Conservation (phyloP, 2,329 filamentous ascomycete genomes). For the Aspergillus aculeatinus region DNA sequence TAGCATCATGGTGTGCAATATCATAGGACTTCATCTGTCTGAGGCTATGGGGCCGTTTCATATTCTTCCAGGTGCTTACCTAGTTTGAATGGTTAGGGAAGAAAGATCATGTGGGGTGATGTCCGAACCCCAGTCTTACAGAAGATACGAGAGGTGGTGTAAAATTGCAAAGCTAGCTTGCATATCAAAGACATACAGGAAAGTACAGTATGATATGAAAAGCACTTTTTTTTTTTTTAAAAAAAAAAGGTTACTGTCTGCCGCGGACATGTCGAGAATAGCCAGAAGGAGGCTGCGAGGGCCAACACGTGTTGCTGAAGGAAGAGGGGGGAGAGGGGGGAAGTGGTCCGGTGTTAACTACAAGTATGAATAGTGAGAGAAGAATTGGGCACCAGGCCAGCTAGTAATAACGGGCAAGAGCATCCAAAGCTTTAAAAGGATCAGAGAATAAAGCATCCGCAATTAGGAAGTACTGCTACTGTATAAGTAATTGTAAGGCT, state of each 20-base stretch:
- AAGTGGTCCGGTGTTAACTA: not conserved
- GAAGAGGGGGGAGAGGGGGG: not conserved
- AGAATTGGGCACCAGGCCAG: not conserved
- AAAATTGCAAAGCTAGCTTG: not conserved
- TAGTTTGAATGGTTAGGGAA: not conserved
- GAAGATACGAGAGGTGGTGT: not conserved
- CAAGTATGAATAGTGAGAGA: not conserved
- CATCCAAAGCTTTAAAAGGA: not conserved
- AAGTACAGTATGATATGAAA: not conserved
- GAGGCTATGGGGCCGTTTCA: not conserved
- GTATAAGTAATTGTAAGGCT: not conserved
- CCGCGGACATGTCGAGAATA: conserved; percentile 16
- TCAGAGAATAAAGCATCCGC: not conserved
- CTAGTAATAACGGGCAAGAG: not conserved
- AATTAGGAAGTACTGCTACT: not conserved
- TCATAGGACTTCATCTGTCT: not conserved
- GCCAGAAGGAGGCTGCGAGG: not conserved
- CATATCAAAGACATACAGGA: not conserved
- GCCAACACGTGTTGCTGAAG: conserved; percentile 17
- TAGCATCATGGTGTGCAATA: not conserved
- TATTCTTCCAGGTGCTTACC: not conserved
- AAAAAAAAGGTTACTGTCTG: not conserved
- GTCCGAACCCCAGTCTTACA: not conserved
- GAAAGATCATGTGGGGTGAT: conserved; percentile 5
- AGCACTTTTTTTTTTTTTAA: not conserved